These are phyloP conservation scores for Epicoccum sorghinum DNA, from an alignment of 2,329 filamentous ascomycete genomes.

Conservation along the genomic window DNA sequence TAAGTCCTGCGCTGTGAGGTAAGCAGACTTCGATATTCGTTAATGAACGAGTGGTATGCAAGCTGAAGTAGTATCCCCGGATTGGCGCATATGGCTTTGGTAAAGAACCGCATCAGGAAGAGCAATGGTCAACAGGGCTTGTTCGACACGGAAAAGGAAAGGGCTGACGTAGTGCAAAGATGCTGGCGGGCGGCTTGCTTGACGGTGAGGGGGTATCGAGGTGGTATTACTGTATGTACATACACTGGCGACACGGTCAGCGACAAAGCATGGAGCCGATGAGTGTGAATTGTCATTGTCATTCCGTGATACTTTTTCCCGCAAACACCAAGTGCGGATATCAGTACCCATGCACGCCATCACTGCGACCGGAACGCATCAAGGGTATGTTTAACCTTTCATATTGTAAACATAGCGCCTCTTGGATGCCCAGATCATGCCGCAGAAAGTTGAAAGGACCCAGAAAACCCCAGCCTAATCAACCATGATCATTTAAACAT, in stretches of 20 bases:
- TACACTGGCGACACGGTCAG: conserved; percentile 16
- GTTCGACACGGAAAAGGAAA: background rate
- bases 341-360: conserved; percentile 44
- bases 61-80: background rate
- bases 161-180: background rate
- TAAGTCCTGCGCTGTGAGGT: too few species aligned
- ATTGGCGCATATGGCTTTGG: background rate
- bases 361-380: conserved; percentile 41
- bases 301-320: conserved; percentile 46
- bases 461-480: conserved; percentile 47
- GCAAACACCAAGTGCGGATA: conserved; percentile 43
- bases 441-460: conserved; percentile 49
- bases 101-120: background rate
- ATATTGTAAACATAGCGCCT: conserved; percentile 52
- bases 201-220: conserved; percentile 2
- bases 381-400: conserved; percentile 48
- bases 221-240: conserved; percentile 12
- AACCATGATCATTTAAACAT: conserved; percentile 71
- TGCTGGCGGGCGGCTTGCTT: background rate
- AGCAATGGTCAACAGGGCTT: background rate
- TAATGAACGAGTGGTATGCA: too few species aligned
- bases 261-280: conserved; percentile 16
- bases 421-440: conserved; percentile 51
- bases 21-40: too few species aligned
- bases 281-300: conserved; percentile 42